Percentiles rank a stretch among this genome's conserved stretches.
Conservation (phyloP, 31 red algal species). For the Endocladia muricata region DNA sequence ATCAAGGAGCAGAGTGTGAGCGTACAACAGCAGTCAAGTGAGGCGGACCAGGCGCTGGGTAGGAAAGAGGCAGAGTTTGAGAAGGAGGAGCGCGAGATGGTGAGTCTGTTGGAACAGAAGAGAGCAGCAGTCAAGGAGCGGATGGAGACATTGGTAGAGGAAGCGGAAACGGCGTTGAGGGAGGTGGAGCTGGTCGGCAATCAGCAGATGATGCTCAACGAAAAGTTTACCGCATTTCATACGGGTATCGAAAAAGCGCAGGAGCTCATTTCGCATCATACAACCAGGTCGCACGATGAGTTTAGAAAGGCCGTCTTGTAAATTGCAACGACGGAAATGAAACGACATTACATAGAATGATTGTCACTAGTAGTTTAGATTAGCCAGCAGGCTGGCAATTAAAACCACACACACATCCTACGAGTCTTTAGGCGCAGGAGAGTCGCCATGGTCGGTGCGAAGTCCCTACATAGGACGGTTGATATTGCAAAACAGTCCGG, state of each 20-base stretch:
- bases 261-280: not conserved
- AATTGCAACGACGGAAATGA: too few species aligned
- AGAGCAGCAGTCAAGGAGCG: not conserved
- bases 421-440: too few species aligned
- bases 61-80: constrained; percentile 35
- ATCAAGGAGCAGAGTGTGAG: not conserved
- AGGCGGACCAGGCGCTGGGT: constrained; percentile 2
- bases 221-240: not conserved
- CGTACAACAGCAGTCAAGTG: not conserved
- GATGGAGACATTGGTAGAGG: not conserved
- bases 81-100: constrained; percentile 1
- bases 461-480: too few species aligned
- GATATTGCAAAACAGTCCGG: too few species aligned
- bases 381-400: too few species aligned
- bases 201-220: not conserved
- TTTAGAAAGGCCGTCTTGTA: not conserved
- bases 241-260: not conserved
- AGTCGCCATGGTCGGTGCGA: too few species aligned
- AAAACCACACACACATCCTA: too few species aligned
- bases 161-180: not conserved
- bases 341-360: too few species aligned
- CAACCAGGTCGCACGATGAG: not conserved
- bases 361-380: too few species aligned
- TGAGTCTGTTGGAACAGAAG: constrained; percentile 4
- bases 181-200: not conserved